Conservation (phyloP, 345 rosid species). For the Populus deltoides region DNA sequence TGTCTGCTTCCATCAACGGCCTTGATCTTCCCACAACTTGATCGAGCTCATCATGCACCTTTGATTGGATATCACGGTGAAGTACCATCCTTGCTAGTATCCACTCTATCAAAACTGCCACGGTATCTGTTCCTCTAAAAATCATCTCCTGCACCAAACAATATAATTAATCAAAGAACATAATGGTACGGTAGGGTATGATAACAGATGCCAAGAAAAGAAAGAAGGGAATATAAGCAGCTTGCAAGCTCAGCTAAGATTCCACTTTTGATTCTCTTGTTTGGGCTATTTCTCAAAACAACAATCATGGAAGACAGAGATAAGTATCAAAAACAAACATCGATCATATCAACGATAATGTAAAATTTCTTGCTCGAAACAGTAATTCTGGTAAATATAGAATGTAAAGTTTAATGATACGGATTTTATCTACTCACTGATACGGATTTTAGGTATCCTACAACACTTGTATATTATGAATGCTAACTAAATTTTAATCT, state of each 20-base stretch:
- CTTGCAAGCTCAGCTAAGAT: not conserved
- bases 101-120: conserved; percentile 56
- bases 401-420: not conserved
- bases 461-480: too few species aligned
- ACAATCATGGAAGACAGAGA: not conserved
- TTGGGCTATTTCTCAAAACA: not conserved
- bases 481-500: not conserved
- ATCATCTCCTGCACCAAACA: conserved; percentile 46
- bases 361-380: not conserved
- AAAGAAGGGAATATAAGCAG: not conserved
- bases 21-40: conserved; percentile 45
- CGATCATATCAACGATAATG: not conserved
- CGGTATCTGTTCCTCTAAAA: conserved; percentile 58
- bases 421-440: not conserved
- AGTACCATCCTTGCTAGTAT: conserved; percentile 52
- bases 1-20: conserved; percentile 34
- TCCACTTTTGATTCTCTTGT: not conserved
- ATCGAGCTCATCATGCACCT: conserved; percentile 46
- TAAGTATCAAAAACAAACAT: not conserved
- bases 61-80: conserved; percentile 49
- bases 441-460: too few species aligned
- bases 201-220: not conserved
- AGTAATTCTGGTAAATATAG: not conserved
- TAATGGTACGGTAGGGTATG: not conserved
- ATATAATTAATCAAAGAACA: not conserved